Conservation (phyloP, 257 asterid genomes). For the Solanum tarijense region DNA sequence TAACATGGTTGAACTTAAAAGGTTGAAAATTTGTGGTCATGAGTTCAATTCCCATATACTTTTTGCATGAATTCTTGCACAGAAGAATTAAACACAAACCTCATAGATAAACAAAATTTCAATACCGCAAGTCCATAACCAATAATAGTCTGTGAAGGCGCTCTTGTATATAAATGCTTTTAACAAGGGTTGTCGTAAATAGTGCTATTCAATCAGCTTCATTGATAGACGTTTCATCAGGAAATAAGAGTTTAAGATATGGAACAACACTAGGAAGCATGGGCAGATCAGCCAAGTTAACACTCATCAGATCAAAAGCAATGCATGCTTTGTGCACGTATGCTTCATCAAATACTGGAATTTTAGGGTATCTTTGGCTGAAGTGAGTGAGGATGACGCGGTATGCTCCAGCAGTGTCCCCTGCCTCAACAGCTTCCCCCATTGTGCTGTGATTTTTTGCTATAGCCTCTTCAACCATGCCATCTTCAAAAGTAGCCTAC, state of each 20-base stretch:
- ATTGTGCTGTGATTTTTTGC: constrained; percentile 86
- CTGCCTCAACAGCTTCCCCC: constrained; percentile 64
- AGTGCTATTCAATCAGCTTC: constrained; percentile 17
- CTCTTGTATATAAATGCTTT: not conserved
- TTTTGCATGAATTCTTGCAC: not conserved
- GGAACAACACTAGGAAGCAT: constrained; percentile 71
- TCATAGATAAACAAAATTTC: not conserved
- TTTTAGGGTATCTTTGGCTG: constrained; percentile 93
- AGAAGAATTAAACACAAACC: not conserved
- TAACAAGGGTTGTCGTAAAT: not conserved
- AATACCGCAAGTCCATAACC: not conserved
- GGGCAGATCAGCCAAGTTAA: constrained; percentile 69
- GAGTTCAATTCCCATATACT: not conserved
- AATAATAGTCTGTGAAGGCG: not conserved
- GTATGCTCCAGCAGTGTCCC: constrained; percentile 66
- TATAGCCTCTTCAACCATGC: constrained; percentile 63
- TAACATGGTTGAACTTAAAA: not conserved
- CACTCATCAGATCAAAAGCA: constrained; percentile 88
- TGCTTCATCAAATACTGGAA: constrained; percentile 68
- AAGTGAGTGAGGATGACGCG: constrained; percentile 80
- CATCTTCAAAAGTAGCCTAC: constrained; percentile 91
- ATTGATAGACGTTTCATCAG: constrained; percentile 52
- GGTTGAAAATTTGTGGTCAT: not conserved
- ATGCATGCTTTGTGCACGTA: constrained; percentile 69
- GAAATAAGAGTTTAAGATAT: constrained; percentile 54